Base-by-base conservation (phyloP, 345 rosid species). In the Eucalyptus pumila region DNA sequence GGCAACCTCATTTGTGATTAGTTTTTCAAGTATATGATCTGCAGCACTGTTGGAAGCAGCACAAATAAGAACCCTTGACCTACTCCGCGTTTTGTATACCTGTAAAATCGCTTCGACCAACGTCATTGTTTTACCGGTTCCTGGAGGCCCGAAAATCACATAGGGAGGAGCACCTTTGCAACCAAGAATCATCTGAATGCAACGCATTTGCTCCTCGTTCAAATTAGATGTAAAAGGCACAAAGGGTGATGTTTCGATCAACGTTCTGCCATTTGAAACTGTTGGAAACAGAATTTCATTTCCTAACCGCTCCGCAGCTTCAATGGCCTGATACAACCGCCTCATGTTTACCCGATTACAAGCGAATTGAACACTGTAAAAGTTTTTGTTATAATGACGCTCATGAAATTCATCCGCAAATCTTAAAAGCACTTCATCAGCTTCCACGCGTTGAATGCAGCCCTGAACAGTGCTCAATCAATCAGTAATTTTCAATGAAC, bases 31-130 rank as follows among this genome's bases (percentile, higher is more conserved):
- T 72, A 95, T 88, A 88, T 94, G 93, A 91, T 95, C 97, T 83
- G 95, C 95, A n/a, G 96, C 96, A 76, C 93, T 95, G 87, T 95
- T 95, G 81, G 97, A 95, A 56, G 95, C 93, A 14, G 97, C 96
- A 56, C 97, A 95, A 8, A 92, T 90, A 80, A 95, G 95, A 90
- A 92, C 90, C 87, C 93, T 93, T 62, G 91, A 60, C 88, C 90
- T 37, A 51, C 86, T 81, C 65, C 92, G 56, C 1, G 58, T 90
- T 13, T 60, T 80, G 81, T 94, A 94, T 14, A 95, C 80, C 89
- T 95, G 96, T 8, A 94, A 88, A 23, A 93, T 91, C n/a, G 95
- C 94, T 89, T 95, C 96, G 80, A 94, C 94, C 87, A 95, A 40
- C 19, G 97, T 94, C 94, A 86, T 89, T 14, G 95, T 94, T 90